Base-by-base conservation (phyloP, 2,329 filamentous ascomycete genomes). In the Paraconiothyrium brasiliense region DNA sequence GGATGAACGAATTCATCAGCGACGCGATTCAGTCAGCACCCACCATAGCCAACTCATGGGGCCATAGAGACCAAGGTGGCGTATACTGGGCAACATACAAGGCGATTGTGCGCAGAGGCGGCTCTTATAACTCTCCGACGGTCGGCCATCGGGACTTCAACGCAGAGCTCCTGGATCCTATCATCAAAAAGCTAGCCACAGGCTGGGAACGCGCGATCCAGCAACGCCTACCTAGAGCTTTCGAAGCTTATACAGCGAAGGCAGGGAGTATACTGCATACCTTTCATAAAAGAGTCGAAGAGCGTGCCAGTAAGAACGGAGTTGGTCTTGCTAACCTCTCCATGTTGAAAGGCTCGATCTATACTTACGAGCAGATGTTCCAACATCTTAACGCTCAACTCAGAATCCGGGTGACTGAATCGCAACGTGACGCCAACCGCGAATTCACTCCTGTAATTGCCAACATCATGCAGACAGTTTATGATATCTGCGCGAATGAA, bases 71-170 rank as follows among this genome's bases (percentile, higher is more conserved):
- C 14, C 70, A 75, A 35, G 85, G 85, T 11, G 86, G 85, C 1
- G 71, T 86, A 13, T 66, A 71, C 37, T 89, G 78, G 76, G 30
- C 75, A 2, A 88, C 87, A 0, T 89, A 89, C 66, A 86, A 84
- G 71, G 87, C 87, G 10, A 81, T 84, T 2, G 84, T 84, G 54
- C 78, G 84, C 44, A 80, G 86, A 48, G 67, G 82, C 57, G 87
- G 85, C 5, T 78, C 80, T 2, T 87, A 76, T 66, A 67, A 73
- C 2, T 81, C 81, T 54, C 43, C 60, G 5, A 55, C 58, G 14
- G 69, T 74, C 35, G 81, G 82, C 30, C 60, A 66, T 8, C 78
- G 78, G 54, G 78, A 82, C 61, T 81, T 82, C 69, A 82, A 82
- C 60, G 64, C 67, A 0, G 74, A 83, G 61, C 69, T 81, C 74